Percentiles rank a stretch among this genome's conserved stretches.
Evolutionary conservation across 1,284 basidiomycete species (phyloP).

Genomic region (Pholiota adiposa): DNA sequence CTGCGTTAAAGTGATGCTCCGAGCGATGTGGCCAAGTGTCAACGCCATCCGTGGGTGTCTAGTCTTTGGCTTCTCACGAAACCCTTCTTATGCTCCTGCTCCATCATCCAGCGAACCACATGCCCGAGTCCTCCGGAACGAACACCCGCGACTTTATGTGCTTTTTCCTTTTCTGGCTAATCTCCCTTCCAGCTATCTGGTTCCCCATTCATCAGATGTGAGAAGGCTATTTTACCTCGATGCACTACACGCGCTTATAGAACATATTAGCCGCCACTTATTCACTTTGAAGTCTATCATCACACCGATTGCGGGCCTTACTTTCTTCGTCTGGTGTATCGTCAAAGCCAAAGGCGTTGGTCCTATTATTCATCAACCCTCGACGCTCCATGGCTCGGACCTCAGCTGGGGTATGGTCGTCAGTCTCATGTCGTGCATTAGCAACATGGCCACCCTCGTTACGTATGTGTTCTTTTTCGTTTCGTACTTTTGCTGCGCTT

Average conservation of each 20-base stretch:
- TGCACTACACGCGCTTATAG: slow-evolving; percentile 5
- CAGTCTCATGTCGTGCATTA: slow-evolving; percentile 79
- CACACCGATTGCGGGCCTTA: slow-evolving; percentile 72
- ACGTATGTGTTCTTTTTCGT: slow-evolving; percentile 44
- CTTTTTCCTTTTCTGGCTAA: slow-evolving; percentile 88
- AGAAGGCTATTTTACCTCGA: slow-evolving; percentile 27
- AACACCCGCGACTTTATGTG: slow-evolving; percentile 74
- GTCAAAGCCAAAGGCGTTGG: slow-evolving; percentile 81
- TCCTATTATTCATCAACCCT: slow-evolving; percentile 74
- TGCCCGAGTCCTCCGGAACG: slow-evolving; percentile 73
- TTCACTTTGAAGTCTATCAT: slow-evolving; percentile 84
- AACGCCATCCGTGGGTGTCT: slow-evolving; percentile 62
- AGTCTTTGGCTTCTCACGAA: slow-evolving; percentile 5
- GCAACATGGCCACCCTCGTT: slow-evolving; percentile 79
- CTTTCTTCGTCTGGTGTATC: slow-evolving; percentile 84
- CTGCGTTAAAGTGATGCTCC: slow-evolving; percentile 75
- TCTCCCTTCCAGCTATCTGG: slow-evolving; percentile 81
- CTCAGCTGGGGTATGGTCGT: slow-evolving; percentile 83
- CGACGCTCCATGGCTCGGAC: slow-evolving; percentile 68
- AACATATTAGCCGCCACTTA: slow-evolving; percentile 62
- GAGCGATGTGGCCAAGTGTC: slow-evolving; percentile 75
- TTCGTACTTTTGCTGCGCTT: slow-evolving; percentile 4
- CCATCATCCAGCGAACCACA: slow-evolving; percentile 53
- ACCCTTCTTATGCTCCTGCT: slow-evolving; percentile 7
- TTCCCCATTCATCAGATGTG: slow-evolving; percentile 83